Evolutionary conservation across 345 rosid genomes (phyloP), one percentile per base, ranked within the genome.

Genomic region (Populus davidiana): DNA sequence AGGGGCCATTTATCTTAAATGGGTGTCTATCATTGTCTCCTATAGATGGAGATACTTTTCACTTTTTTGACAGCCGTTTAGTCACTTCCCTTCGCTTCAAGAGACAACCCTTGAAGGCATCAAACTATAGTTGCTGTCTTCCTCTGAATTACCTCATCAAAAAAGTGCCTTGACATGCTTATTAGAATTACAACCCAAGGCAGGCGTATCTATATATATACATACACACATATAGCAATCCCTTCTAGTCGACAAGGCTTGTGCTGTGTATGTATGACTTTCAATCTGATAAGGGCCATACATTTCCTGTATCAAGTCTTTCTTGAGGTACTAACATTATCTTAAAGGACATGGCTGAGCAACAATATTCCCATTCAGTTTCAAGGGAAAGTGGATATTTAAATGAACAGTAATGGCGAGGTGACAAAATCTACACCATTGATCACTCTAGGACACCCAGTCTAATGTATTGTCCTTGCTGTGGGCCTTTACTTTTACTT

Each of bases 21-120:
- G 79, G 78, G 47, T 39, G 82, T 81, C 86, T 67, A 69, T 81
- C 86, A 77, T 14, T 83, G 86, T 82, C 81, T 75, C 79, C 81
- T 17, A 69, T 13, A 35, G 85, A 83, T 71, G 31, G 62, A 68
- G 76, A 86, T 79, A 20, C 73, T 72, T 82, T 79, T 82, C n/a
- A 73, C 87, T 70, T 79, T 77, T 81, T 78, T 52, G 9, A 68
- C 75, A 43, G 78, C 69, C 44, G 73, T 78, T 50, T 71, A 67
- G 67, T 49, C 75, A 23, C 44, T 56, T 61, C 73, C 47, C 44
- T 43, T 61, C 72, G 36, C 41, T 44, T 70, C 47, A 49, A 9
- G 18, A 21, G 67, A 69, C 49, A 72, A 72, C 36, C 61, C 74
- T 69, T 72, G 64, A 65, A 66, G 73, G 59, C 64, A 38, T 29